phyloP scores from a whole-genome alignment of 495 filamentous ascomycete genomes.

The Penicillium pulvis region DNA sequence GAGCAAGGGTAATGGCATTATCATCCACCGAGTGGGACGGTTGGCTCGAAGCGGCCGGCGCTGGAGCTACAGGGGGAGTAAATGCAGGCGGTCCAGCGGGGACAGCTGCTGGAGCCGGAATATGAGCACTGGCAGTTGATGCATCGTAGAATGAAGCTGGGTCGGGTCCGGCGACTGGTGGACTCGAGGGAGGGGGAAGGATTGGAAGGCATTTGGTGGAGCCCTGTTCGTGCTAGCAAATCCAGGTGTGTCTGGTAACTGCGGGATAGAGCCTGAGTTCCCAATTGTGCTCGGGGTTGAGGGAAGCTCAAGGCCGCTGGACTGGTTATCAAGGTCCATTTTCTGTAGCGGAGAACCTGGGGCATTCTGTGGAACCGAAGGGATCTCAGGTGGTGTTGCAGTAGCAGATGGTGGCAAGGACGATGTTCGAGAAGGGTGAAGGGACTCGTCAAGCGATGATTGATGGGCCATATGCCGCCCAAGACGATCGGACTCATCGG shows the following conservation, averaged over 20 bases:
- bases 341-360: slow-evolving; percentile 21
- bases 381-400: slow-evolving; percentile 23
- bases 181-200: slow-evolving; percentile 43
- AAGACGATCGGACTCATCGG: slow-evolving; percentile 49
- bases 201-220: slow-evolving; percentile 40
- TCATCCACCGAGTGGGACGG: slow-evolving; percentile 61
- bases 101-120: slow-evolving; percentile 28
- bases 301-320: slow-evolving; percentile 38
- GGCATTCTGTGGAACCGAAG: slow-evolving; percentile 27
- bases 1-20: slow-evolving; percentile 71
- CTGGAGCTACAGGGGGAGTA: slow-evolving; percentile 20
- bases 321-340: slow-evolving; percentile 23
- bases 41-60: slow-evolving; percentile 24
- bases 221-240: slow-evolving; percentile 18
- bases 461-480: slow-evolving; percentile 37
- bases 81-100: slow-evolving; percentile 23
- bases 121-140: slow-evolving; percentile 21
- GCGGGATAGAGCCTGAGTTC: slow-evolving; percentile 25
- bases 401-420: slow-evolving; percentile 39
- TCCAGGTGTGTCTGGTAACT: slow-evolving; percentile 45
- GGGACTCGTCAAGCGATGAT: slow-evolving; percentile 49
- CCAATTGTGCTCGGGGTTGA: slow-evolving; percentile 41
- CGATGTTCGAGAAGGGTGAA: slow-evolving; percentile 53
- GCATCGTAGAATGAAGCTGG: slow-evolving; percentile 37
- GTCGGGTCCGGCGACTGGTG: slow-evolving; percentile 31